These are phyloP conservation scores for Suhomyces bolitotheri DNA, from an alignment of 1,139 yeast species.

Conservation along the genomic window DNA sequence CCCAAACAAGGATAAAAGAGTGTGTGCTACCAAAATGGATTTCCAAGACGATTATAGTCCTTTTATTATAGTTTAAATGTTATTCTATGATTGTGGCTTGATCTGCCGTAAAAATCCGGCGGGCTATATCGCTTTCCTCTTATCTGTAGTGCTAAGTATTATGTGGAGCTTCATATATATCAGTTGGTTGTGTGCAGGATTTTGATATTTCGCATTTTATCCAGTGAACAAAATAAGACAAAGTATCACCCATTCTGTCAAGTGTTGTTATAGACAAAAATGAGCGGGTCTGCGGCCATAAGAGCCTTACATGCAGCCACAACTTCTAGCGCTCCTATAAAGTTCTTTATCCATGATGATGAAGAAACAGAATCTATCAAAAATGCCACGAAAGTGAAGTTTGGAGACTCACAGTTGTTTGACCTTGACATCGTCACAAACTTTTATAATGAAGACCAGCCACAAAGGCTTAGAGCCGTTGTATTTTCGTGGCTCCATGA, in stretches of 20 bases:
- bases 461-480: slow-evolving; percentile 60
- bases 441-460: slow-evolving; percentile 54
- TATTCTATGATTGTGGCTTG: too few relatives aligned
- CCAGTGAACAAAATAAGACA: slow-evolving; percentile 1
- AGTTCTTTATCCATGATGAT: slow-evolving; percentile 23
- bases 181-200: slow-evolving; percentile 6
- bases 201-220: slow-evolving; percentile 4
- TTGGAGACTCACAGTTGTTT: slow-evolving; percentile 27
- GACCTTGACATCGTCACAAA: slow-evolving; percentile 52
- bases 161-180: too few relatives aligned
- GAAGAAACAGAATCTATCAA: slow-evolving; percentile 27
- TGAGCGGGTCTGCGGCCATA: slow-evolving; percentile 16
- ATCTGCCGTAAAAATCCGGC: too few relatives aligned
- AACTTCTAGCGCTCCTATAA: slow-evolving; percentile 25
- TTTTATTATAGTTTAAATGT: too few relatives aligned
- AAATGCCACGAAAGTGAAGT: slow-evolving; percentile 38
- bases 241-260: not conserved
- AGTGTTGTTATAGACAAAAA: not conserved
- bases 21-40: too few relatives aligned
- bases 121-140: too few relatives aligned
- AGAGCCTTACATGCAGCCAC: slow-evolving; percentile 23
- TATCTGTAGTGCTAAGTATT: too few relatives aligned
- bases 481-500: slow-evolving; percentile 80
- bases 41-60: too few relatives aligned
- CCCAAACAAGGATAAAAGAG: too few relatives aligned